Evolutionary conservation across 2,329 filamentous ascomycete species (phyloP), one percentile per base, ranked within the genome.

Genomic region (Trichoderma koningiopsis): DNA sequence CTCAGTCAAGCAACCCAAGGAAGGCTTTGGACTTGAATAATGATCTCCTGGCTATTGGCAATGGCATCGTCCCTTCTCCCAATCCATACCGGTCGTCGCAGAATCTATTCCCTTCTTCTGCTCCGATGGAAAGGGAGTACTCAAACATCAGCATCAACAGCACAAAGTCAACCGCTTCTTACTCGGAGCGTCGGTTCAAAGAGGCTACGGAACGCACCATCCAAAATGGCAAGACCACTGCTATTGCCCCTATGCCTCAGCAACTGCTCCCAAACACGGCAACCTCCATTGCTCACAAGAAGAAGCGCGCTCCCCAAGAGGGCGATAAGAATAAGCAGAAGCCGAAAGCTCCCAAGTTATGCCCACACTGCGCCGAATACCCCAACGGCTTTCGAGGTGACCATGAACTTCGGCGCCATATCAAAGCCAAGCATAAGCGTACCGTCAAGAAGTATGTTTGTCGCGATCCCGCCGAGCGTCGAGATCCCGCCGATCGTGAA

Each of bases 321-420:
- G 37, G 78, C 79, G 85, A 82, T 73, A 78, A 81, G 66, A 76
- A 70, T 19, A 78, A 80, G 71, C 81, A 84, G 61, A 89, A 92
- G 19, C 91, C 91, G 31, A 87, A 88, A 74, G 89, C 92, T 71
- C 87, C 88, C 43, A 93, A 92, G 78, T 88, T 86, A 76, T 97
- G 94, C 78, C 77, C 81, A 1, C 81, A 87, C 70, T 97, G 93
- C 81, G 85, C 86, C 63, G 89, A 92, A 68, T 87, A 92, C 64
- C 90, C 90, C 0, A 87, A 91, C 22, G 93, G 92, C 56, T 97
- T 97, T 79, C 89, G 94, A 40, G 94, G 94, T 66, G 92, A 94
- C 29, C 94, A 97, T 77, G 94, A 97, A 78, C 86, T 93, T 31
- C 86, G 88, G 55, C 86, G 91, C 22, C 91, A 93, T 73, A 85